Evolutionary conservation across 2,329 filamentous ascomycete genomes (phyloP).

Genomic region (Cryphonectria parasitica): DNA sequence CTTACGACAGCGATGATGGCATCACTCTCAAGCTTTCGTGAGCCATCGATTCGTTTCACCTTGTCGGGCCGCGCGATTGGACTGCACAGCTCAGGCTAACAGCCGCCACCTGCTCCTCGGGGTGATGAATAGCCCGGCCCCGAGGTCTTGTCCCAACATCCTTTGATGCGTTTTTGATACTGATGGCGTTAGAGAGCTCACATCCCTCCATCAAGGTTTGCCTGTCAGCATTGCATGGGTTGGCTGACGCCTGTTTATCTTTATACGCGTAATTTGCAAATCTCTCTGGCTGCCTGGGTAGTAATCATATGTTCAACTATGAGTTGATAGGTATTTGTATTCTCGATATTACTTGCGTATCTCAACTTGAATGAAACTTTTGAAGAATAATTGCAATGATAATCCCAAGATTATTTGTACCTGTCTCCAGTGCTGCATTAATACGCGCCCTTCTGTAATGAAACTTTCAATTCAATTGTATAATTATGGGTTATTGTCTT

Average conservation of each 20-base stretch:
- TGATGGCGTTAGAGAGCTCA: not conserved
- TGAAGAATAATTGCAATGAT: not conserved
- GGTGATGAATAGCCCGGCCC: constrained; percentile 1
- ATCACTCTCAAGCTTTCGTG: constrained; percentile 16
- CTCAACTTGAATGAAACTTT: not conserved
- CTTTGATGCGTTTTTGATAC: not conserved
- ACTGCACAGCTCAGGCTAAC: not conserved
- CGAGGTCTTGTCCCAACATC: not conserved
- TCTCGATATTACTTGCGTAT: not conserved
- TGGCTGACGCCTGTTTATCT: not conserved
- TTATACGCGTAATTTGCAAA: not conserved
- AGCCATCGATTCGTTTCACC: constrained; percentile 24
- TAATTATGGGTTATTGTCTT: no score
- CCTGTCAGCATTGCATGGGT: not conserved
- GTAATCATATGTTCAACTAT: not conserved
- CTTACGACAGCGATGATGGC: constrained; percentile 16
- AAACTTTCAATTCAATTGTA: no score
- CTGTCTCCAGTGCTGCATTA: no score
- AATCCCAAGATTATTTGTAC: no score
- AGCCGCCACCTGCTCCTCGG: constrained; percentile 3
- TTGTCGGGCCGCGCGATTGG: constrained; percentile 25
- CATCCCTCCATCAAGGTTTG: not conserved
- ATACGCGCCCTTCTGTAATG: no score
- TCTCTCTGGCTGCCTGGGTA: not conserved
- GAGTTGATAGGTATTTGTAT: not conserved